Base-by-base conservation (phyloP, 805 yeast genomes). In the Hanseniaspora pseudoguilliermondii region DNA sequence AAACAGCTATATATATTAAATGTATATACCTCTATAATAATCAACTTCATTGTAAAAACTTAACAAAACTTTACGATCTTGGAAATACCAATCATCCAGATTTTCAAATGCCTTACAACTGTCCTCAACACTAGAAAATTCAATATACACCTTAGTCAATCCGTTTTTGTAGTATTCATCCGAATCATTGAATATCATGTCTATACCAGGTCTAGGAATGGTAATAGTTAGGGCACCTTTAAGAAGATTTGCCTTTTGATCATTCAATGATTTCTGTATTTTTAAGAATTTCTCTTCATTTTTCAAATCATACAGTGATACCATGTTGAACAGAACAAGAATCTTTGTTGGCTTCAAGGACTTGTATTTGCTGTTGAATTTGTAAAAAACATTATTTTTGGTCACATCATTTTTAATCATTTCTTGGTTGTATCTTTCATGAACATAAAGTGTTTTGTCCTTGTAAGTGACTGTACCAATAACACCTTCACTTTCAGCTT, bases 141-240 rank as follows among this genome's bases (percentile, higher is more conserved):
- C 80, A 23, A 86, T 79, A 65, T 75, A 88, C 0, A 88, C 74
- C 59, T 79, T 83, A 0, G 96, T 96, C 49, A 82, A 74, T 6
- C 85, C 86, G 2, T 83, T 74, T 39, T 73, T 71, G 3, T 69
- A 62, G 49, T 69, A 69, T 38, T 46, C 47, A 27, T 49, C 39
- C n/a, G 48, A 47, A 40, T 51, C 69, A 72, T 41, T 64, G 65
- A 38, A 71, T 58, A 72, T 73, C 63, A 69, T 73, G 43, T 69
- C 71, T 1, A 64, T 62, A 18, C 65, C 58, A 63, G 81, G 89
- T 60, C 76, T 73, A 0, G 93, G 89, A 18, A 88, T 78, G 56
- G 74, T 75, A 1, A 86, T 68, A 3, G 77, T 72, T 16, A 69
- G 69, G 5, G 85, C 77, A 2, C 65, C 68, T 69, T 57, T 71